Conservation (phyloP, 148 eudicot species). For the Euryodendron excelsum region DNA sequence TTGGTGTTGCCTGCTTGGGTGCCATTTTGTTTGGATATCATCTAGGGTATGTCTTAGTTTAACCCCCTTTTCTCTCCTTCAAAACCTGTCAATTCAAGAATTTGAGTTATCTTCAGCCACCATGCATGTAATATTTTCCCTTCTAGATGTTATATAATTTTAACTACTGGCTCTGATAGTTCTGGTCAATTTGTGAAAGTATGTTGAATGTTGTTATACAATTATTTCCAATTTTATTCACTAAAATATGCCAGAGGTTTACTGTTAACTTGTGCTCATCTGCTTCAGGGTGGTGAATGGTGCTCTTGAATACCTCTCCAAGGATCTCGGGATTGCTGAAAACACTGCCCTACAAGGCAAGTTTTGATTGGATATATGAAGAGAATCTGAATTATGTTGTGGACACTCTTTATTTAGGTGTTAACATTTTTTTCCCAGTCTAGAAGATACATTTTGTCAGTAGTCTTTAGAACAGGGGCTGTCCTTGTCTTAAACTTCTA, state of each 20-base stretch:
- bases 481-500: background rate
- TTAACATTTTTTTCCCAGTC: background rate
- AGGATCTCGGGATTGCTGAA: slow-evolving; percentile 87
- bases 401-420: background rate
- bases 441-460: background rate
- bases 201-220: background rate
- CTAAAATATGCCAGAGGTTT: background rate
- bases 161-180: background rate
- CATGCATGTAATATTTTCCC: background rate
- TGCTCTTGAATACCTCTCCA: slow-evolving; percentile 82
- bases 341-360: slow-evolving; percentile 88
- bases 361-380: slow-evolving; percentile 24
- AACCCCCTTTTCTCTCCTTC: background rate
- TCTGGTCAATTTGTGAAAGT: background rate
- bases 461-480: background rate
- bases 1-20: slow-evolving; percentile 96
- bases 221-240: background rate
- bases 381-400: background rate
- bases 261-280: slow-evolving; percentile 1
- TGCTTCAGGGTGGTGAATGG: slow-evolving; percentile 92
- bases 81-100: background rate
- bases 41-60: slow-evolving; percentile 66
- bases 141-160: background rate
- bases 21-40: slow-evolving; percentile 98
- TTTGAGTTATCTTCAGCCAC: background rate